Conservation (phyloP, 176 grass and related monocot genomes). For the Otatea glauca region DNA sequence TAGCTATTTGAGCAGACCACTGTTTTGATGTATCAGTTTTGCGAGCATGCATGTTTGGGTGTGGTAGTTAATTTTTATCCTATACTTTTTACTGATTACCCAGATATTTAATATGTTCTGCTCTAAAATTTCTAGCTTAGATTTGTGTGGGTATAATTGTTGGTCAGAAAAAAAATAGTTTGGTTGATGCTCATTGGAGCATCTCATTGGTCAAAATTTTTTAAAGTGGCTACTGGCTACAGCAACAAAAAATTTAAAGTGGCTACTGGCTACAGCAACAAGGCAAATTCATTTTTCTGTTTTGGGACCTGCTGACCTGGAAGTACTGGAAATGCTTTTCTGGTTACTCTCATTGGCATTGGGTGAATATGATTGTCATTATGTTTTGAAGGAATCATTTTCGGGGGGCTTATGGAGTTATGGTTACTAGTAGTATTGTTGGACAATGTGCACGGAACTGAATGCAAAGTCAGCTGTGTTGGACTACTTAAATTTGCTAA, state of each 20-base stretch:
- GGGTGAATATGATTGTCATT: not conserved
- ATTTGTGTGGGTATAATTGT: not conserved
- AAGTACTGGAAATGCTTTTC: not conserved
- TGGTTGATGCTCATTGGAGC: not conserved
- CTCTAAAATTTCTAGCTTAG: constrained; percentile 1
- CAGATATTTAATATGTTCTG: not conserved
- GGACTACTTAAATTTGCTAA: not conserved
- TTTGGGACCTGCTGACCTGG: not conserved
- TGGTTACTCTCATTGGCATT: constrained; percentile 4
- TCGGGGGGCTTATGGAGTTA: not conserved
- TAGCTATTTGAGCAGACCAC: constrained; percentile 7
- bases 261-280: not conserved
- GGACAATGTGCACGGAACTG: constrained; percentile 28
- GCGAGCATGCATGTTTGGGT: not conserved
- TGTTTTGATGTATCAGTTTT: constrained; percentile 23
- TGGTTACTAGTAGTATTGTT: constrained; percentile 14
- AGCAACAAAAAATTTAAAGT: not conserved
- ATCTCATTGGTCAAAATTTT: not conserved
- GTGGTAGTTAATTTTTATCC: not conserved
- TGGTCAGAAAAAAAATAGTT: not conserved
- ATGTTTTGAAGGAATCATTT: not conserved
- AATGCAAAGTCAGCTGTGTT: constrained; percentile 27
- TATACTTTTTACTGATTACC: not conserved
- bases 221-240: not conserved
- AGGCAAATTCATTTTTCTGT: not conserved